phyloP scores from a whole-genome alignment of 805 yeast genomes.

The Suhomyces prunicola region DNA sequence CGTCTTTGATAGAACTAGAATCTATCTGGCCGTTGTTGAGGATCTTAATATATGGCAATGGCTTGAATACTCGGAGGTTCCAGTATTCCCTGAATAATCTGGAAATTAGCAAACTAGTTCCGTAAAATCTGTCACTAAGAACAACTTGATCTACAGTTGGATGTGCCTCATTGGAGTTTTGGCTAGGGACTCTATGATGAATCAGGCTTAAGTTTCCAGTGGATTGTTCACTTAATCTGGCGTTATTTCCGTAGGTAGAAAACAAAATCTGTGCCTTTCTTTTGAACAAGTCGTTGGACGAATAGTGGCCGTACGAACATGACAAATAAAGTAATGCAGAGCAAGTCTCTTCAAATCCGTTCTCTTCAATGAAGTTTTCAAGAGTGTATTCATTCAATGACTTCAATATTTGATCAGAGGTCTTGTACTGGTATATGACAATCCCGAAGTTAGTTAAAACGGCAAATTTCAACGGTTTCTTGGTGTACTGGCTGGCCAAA shows the following conservation, averaged over 20 bases:
- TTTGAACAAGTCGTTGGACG: slow-evolving; percentile 47
- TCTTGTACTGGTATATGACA: slow-evolving; percentile 69
- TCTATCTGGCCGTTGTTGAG: slow-evolving; percentile 36
- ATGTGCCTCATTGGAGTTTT: slow-evolving; percentile 23
- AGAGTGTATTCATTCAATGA: slow-evolving; percentile 64
- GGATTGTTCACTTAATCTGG: slow-evolving; percentile 32
- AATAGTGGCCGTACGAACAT: slow-evolving; percentile 57
- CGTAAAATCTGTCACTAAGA: slow-evolving; percentile 88
- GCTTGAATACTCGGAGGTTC: slow-evolving; percentile 65
- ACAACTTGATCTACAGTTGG: slow-evolving; percentile 69
- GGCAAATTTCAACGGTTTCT: slow-evolving; percentile 68
- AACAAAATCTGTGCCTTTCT: slow-evolving; percentile 50
- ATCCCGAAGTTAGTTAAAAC: slow-evolving; percentile 79
- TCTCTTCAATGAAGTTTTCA: slow-evolving; percentile 66
- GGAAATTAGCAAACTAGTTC: slow-evolving; percentile 73
- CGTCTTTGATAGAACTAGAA: slow-evolving; percentile 39
- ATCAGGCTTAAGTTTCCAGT: background rate
- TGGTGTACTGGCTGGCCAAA: slow-evolving; percentile 80
- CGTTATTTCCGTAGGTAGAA: slow-evolving; percentile 52
- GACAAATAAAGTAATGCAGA: slow-evolving; percentile 83
- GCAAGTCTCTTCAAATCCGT: slow-evolving; percentile 88
- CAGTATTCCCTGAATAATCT: slow-evolving; percentile 78
- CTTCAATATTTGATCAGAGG: slow-evolving; percentile 76
- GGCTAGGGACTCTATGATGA: slow-evolving; percentile 11
- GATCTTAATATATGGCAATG: slow-evolving; percentile 40